Percentiles rank a stretch among this genome's conserved stretches.
Conservation (phyloP, 345 rosid species). For the Brassica rapa region DNA sequence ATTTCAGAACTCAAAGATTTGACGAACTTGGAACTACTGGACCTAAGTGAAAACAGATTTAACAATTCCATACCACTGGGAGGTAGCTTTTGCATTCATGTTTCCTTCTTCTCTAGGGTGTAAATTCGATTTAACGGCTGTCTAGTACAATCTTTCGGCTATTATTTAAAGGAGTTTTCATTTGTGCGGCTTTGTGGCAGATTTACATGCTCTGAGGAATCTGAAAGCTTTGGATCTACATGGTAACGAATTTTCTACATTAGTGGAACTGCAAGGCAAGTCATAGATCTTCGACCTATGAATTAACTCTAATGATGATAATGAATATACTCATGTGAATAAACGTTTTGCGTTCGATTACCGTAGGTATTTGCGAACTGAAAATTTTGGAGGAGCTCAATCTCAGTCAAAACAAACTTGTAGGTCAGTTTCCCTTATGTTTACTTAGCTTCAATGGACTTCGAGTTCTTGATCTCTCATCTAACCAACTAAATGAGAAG, state of each 20-base stretch:
- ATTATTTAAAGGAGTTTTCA: neutral
- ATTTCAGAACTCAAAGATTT: conserved; percentile 17
- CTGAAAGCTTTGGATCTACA: neutral
- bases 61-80: neutral
- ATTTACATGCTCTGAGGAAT: neutral
- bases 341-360: neutral
- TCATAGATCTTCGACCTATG: neutral
- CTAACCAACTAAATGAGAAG: conserved; percentile 4
- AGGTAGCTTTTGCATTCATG: neutral
- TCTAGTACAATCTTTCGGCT: neutral
- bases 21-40: conserved; percentile 15
- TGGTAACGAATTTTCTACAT: neutral
- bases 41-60: neutral
- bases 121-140: neutral
- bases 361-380: conserved; percentile 10
- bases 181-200: neutral
- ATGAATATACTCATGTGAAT: neutral
- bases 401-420: neutral
- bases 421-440: conserved; percentile 10
- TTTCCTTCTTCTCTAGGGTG: neutral
- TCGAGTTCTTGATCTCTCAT: conserved; percentile 27
- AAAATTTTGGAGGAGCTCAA: conserved; percentile 20
- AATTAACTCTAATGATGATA: neutral
- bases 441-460: neutral
- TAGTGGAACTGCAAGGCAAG: neutral